Evolutionary conservation across 305 asterid species (phyloP), one percentile per base, ranked within the genome.

Genomic region (Fraxinus sp.): DNA sequence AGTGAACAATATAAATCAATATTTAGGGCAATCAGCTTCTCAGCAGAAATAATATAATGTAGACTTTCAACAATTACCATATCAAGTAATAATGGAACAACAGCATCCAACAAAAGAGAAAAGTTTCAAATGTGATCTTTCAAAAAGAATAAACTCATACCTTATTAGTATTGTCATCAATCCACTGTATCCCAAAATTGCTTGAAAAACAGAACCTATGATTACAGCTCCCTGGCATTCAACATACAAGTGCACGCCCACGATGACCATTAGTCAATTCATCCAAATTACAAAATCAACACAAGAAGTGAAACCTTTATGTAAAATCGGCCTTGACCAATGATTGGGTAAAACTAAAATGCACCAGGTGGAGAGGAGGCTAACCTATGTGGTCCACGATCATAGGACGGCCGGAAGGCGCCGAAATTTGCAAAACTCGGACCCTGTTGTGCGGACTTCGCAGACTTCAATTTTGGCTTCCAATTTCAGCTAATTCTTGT

Each of bases 141-240:
- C 32, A 20, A 78, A 10, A 22, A 77, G 35, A 18, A 83, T 76
- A 80, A 77, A 73, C 71, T 28, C 81, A 77, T 87, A 93, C 99
- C 94, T 93, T 84, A 93, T 80, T 76, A 96, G 44, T 87, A 96
- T 82, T 68, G 89, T 59, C 98, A 96, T 46, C 18, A 94, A 86
- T 68, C 99, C 99, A 82, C 98, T 96, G 94, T 94, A 96, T 49
- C 99, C 99, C 84, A 96, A 85, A 80, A 96, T 74, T 64, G 92
- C 91, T 87, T 94, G 99, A 90, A 94, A 96, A 84, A 97, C 93
- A 46, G 98, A 93, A 86, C 97, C 95, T 85, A 94, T 90, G 62
- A 94, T 96, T 76, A 96, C 87, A 82, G 99, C 98, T 81, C 99
- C 99, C 83, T 94, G 98, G 91, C 97, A 85, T 92, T 94, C 99